Conservation (phyloP, 768 basidiomycete genomes). For the Amanita fuliginea region DNA sequence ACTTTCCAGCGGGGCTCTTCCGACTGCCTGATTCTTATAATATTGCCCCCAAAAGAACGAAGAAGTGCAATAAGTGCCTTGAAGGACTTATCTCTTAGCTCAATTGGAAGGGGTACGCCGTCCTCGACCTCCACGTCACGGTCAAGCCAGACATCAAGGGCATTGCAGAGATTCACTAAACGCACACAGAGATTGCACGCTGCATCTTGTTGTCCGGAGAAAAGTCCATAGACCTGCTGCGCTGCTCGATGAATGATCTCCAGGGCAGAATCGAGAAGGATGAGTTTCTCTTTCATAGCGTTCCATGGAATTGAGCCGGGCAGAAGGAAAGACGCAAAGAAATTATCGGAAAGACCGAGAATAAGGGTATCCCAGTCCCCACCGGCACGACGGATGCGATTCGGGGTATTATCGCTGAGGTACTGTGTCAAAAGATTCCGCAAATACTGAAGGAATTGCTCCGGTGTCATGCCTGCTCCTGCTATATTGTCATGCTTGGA, state of each 20-base stretch:
- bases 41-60: constrained; percentile 31
- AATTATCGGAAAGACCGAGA: constrained; percentile 38
- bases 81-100: constrained; percentile 36
- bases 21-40: constrained; percentile 17
- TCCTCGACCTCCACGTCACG: constrained; percentile 14
- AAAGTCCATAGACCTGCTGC: constrained; percentile 40
- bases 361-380: constrained; percentile 41
- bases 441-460: constrained; percentile 33
- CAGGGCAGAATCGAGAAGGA: constrained; percentile 41
- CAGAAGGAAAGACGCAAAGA: constrained; percentile 43
- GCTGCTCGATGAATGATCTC: constrained; percentile 43
- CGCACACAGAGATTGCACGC: constrained; percentile 38
- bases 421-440: constrained; percentile 25
- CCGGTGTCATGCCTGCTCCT: constrained; percentile 11
- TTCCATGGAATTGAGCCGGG: constrained; percentile 40
- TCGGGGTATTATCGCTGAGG: constrained; percentile 20
- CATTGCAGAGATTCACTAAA: constrained; percentile 41
- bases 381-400: constrained; percentile 19
- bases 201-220: constrained; percentile 30
- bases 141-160: constrained; percentile 43
- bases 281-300: constrained; percentile 45
- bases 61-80: constrained; percentile 33
- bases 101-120: constrained; percentile 31
- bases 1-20: constrained; percentile 29
- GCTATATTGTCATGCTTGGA: neutral